Conservation (phyloP, 306 rosid species). For the Malus sieversii region DNA sequence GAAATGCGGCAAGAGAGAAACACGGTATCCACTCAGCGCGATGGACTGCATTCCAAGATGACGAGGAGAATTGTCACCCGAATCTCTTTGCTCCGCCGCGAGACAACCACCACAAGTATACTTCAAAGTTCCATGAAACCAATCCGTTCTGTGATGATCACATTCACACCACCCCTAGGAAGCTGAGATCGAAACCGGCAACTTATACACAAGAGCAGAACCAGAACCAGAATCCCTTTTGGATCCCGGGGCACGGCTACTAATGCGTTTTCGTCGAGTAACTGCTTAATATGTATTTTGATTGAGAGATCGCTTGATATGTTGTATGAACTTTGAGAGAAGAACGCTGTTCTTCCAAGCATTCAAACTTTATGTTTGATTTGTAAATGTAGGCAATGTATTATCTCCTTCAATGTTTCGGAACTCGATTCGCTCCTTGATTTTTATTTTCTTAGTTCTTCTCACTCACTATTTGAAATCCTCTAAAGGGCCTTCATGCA, state of each 20-base stretch:
- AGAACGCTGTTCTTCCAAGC: not conserved
- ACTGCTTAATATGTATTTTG: not conserved
- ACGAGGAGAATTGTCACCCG: slow-evolving; percentile 73
- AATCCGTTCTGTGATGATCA: slow-evolving; percentile 20
- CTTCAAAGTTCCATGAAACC: slow-evolving; percentile 11
- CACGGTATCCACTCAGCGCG: slow-evolving; percentile 43
- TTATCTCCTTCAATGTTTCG: not conserved
- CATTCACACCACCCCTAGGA: slow-evolving; percentile 5
- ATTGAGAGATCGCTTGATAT: not conserved
- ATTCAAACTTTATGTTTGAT: slow-evolving; percentile 11
- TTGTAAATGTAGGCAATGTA: slow-evolving; percentile 1
- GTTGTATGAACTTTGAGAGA: not conserved
- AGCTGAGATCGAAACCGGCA: slow-evolving; percentile 43
- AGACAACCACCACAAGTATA: not conserved
- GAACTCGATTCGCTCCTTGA: not conserved
- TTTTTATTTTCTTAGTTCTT: not conserved
- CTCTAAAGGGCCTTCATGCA: not conserved
- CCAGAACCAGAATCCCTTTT: slow-evolving; percentile 33
- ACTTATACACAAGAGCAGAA: slow-evolving; percentile 26
- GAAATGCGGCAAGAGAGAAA: slow-evolving; percentile 47
- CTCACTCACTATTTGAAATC: not conserved
- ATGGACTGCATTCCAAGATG: slow-evolving; percentile 74
- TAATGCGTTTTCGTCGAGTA: not conserved
- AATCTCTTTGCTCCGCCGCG: slow-evolving; percentile 39
- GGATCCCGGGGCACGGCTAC: slow-evolving; percentile 29